Conservation (phyloP, 208 protist species). For the Blastocrithidia nonstop region DNA sequence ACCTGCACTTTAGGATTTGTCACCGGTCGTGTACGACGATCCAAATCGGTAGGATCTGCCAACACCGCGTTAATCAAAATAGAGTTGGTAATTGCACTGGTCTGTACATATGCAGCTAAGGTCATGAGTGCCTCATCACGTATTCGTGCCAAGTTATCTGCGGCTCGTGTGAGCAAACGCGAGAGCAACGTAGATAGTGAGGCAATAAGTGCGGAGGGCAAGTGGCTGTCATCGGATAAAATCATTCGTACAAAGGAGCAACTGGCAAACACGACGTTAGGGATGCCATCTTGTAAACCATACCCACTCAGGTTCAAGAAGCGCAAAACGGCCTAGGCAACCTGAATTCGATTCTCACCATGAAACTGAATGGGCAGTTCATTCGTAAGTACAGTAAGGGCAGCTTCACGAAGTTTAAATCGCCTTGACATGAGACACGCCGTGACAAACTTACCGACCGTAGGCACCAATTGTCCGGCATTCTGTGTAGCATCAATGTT, state of each 20-base stretch:
- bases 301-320: constrained; percentile 58
- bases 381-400: constrained; percentile 9
- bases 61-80: constrained; percentile 29
- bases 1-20: constrained; percentile 46
- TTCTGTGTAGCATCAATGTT: no score
- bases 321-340: constrained; percentile 57
- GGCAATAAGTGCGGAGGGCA: constrained; percentile 15
- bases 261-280: constrained; percentile 50
- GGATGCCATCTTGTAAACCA: constrained; percentile 70
- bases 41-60: constrained; percentile 53
- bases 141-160: constrained; percentile 42
- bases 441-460: constrained; percentile 43
- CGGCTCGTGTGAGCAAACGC: constrained; percentile 52
- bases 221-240: constrained; percentile 24
- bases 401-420: constrained; percentile 68
- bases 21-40: constrained; percentile 34
- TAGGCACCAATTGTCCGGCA: no score
- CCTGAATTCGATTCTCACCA: constrained; percentile 1
- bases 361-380: background rate
- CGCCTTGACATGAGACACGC: constrained; percentile 54
- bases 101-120: constrained; percentile 36
- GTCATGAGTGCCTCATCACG: constrained; percentile 56
- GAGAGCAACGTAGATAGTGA: constrained; percentile 47
- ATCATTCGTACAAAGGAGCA: constrained; percentile 54
- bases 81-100: constrained; percentile 10